A percentile compares a stretch with the other conserved stretches of the same genome.
Conservation (phyloP, 352 stramenopile genomes). For the Phytophthora nicotianae region DNA sequence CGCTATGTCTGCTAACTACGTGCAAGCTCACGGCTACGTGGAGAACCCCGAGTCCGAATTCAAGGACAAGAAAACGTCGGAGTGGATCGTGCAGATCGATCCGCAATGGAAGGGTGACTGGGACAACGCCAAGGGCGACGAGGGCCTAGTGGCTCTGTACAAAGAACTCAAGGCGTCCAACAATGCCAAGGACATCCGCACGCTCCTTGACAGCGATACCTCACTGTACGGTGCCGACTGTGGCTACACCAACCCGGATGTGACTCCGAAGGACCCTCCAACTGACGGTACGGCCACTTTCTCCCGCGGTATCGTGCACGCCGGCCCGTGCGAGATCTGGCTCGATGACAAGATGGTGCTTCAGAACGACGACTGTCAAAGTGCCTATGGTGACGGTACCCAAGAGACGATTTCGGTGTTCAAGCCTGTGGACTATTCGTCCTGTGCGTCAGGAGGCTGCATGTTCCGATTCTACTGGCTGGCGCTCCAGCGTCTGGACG, state of each 20-base stretch:
- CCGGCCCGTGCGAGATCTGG: conserved; percentile 47
- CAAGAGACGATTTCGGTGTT: conserved; percentile 25
- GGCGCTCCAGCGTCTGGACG: conserved; percentile 37
- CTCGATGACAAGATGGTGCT: conserved; percentile 46
- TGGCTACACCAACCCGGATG: conserved; percentile 36
- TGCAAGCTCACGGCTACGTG: conserved; percentile 33
- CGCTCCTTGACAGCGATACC: conserved; percentile 35
- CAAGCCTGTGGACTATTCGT: conserved; percentile 32
- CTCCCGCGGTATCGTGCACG: conserved; percentile 34
- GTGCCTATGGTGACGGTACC: conserved; percentile 36
- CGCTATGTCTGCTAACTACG: conserved; percentile 8
- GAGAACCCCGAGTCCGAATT: conserved; percentile 36
- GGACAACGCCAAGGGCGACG: conserved; percentile 22
- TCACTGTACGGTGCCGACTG: conserved; percentile 36
- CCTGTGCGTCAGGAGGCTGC: conserved; percentile 5
- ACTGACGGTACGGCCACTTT: conserved; percentile 30
- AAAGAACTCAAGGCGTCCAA: conserved; percentile 33
- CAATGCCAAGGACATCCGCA: conserved; percentile 34
- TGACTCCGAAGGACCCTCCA: conserved; percentile 24
- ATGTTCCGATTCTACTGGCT: conserved; percentile 35
- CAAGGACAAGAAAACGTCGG: conserved; percentile 25
- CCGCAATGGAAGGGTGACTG: conserved; percentile 41
- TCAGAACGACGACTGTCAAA: conserved; percentile 44
- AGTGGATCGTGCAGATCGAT: conserved; percentile 43
- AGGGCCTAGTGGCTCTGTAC: conserved; percentile 28